Evolutionary conservation across 2,329 filamentous ascomycete species (phyloP).

Genomic region (Emergomyces pasteurianus): DNA sequence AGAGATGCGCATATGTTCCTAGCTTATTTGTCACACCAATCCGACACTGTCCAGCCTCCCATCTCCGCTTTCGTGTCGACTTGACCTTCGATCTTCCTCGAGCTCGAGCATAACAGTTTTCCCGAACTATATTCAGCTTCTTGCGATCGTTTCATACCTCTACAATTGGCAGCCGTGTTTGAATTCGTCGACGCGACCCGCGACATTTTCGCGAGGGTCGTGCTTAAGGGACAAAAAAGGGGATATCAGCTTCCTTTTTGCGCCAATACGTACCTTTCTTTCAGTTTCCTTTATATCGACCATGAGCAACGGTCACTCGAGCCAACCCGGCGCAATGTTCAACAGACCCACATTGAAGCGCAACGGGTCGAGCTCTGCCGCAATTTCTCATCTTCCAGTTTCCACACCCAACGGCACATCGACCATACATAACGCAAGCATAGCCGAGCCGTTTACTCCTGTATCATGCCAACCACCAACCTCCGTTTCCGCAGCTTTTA

Average conservation of each 20-base stretch:
- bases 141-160: background rate
- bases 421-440: conserved; percentile 32
- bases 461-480: conserved; percentile 25
- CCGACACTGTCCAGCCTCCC: background rate
- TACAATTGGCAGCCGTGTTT: background rate
- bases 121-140: background rate
- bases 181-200: background rate
- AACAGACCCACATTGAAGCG: conserved; percentile 6
- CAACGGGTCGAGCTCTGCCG: conserved; percentile 5
- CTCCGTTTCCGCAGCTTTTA: conserved; percentile 24
- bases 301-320: conserved; percentile 5
- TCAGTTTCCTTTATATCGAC: background rate
- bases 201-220: conserved; percentile 9
- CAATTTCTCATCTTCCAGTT: conserved; percentile 7
- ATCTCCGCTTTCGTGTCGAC: background rate
- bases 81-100: background rate
- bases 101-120: background rate
- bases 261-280: background rate
- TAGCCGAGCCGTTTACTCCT: conserved; percentile 32
- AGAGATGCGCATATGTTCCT: background rate
- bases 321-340: conserved; percentile 6
- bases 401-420: conserved; percentile 22
- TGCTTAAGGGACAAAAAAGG: conserved; percentile 1
- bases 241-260: background rate
- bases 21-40: background rate